Evolutionary conservation across 1,139 yeast species (phyloP).

Genomic region (Geotrichum carabidarum): DNA sequence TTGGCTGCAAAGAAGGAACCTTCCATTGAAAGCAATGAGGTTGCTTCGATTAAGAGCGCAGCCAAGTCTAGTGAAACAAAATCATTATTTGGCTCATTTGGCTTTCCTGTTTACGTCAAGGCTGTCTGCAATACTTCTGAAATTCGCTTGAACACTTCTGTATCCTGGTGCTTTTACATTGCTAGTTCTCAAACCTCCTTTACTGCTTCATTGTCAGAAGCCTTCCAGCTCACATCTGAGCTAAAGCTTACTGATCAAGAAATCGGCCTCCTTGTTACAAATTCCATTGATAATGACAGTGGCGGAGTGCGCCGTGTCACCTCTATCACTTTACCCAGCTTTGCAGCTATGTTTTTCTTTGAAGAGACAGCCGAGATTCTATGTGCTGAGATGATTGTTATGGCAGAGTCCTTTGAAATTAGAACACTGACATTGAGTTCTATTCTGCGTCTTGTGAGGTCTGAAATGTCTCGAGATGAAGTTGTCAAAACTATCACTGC

Average conservation of each 20-base stretch:
- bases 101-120: slow-evolving; percentile 10
- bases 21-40: neutral
- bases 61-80: neutral
- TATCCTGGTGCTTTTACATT: slow-evolving; percentile 17
- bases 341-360: slow-evolving; percentile 1
- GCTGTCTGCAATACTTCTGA: slow-evolving; percentile 15
- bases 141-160: slow-evolving; percentile 11
- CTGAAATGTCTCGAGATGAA: slow-evolving; percentile 15
- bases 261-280: slow-evolving; percentile 13
- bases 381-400: slow-evolving; percentile 7
- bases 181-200: slow-evolving; percentile 8
- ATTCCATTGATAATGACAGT: slow-evolving; percentile 9
- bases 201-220: slow-evolving; percentile 5
- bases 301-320: slow-evolving; percentile 17
- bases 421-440: slow-evolving; percentile 15
- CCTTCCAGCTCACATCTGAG: slow-evolving; percentile 5
- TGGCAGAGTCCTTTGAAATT: slow-evolving; percentile 13
- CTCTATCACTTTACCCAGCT: slow-evolving; percentile 13
- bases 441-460: slow-evolving; percentile 10
- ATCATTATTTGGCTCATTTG: neutral
- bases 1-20: neutral
- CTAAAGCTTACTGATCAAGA: slow-evolving; percentile 10
- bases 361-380: slow-evolving; percentile 7
- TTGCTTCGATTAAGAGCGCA: neutral
- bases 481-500: slow-evolving; percentile 3